A percentile compares a stretch with the other conserved stretches of the same genome.
Evolutionary conservation across 805 yeast species (phyloP).

Genomic region (Komagataella ulmi): DNA sequence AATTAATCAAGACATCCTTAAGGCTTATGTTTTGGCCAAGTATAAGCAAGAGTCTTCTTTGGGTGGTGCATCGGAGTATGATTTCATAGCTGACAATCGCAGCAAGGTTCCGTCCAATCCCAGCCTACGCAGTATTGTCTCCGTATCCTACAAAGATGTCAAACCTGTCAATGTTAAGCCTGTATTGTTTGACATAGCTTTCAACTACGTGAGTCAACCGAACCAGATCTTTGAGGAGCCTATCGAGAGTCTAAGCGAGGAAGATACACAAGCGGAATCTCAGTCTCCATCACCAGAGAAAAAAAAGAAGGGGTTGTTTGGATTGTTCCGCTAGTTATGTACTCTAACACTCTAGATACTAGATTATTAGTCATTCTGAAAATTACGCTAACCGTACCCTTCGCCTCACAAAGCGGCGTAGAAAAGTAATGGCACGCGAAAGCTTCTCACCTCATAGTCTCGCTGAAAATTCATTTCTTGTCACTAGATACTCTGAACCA

Average conservation of each 20-base stretch:
- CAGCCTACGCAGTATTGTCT: constrained; percentile 17
- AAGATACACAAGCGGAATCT: neutral
- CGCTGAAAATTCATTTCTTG: neutral
- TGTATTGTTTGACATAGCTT: constrained; percentile 83
- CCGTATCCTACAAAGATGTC: constrained; percentile 19
- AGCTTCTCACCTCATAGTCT: neutral
- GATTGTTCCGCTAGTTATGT: neutral
- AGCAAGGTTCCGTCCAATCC: constrained; percentile 16
- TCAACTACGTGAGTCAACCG: constrained; percentile 42
- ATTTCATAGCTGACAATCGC: constrained; percentile 16
- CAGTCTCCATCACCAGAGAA: neutral
- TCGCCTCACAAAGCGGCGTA: neutral
- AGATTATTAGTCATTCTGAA: neutral
- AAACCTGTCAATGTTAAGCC: constrained; percentile 71
- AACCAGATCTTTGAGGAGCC: neutral
- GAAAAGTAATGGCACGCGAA: neutral
- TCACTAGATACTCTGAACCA: neutral
- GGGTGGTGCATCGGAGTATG: constrained; percentile 4
- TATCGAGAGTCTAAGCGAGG: neutral
- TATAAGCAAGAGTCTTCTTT: constrained; percentile 17
- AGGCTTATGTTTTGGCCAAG: constrained; percentile 34
- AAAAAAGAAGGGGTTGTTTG: neutral
- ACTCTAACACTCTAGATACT: neutral
- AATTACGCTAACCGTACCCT: neutral
- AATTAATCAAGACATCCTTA: constrained; percentile 10